Percentiles rank a stretch among this genome's conserved stretches.
Conservation (phyloP, 179 eudicot species). For the Vitellaria paradoxa region DNA sequence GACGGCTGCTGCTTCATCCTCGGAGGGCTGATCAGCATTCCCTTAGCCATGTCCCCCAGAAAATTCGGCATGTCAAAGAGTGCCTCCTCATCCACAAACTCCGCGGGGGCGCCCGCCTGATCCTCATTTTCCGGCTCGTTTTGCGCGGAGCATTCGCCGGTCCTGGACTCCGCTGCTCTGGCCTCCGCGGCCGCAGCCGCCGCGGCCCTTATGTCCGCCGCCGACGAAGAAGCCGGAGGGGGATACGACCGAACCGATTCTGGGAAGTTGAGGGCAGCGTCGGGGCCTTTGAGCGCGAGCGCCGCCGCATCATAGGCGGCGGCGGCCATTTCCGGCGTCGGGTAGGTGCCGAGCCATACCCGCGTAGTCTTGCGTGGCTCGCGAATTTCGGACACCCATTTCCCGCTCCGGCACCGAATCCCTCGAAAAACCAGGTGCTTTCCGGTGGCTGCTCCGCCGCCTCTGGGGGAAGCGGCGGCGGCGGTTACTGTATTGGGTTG, state of each 20-base stretch:
- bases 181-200: constrained; percentile 40
- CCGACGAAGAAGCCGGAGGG: constrained; percentile 22
- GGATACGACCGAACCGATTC: constrained; percentile 27
- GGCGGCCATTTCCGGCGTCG: background rate
- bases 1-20: constrained; percentile 24
- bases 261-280: constrained; percentile 52
- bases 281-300: constrained; percentile 44
- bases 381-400: background rate
- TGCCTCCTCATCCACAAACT: constrained; percentile 32
- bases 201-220: constrained; percentile 41
- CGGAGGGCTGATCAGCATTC: constrained; percentile 47
- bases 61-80: constrained; percentile 40
- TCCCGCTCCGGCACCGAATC: background rate
- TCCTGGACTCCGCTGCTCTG: constrained; percentile 6
- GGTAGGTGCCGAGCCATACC: background rate
- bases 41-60: constrained; percentile 47
- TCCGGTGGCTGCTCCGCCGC: background rate
- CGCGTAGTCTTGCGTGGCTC: background rate
- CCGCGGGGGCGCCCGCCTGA: background rate
- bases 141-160: background rate
- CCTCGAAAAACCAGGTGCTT: background rate
- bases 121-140: constrained; percentile 23
- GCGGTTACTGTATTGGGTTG: background rate
- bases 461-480: background rate
- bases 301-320: constrained; percentile 37